Percentiles rank a stretch among this genome's conserved stretches.
phyloP scores from a whole-genome alignment of 1,139 yeast genomes.

The Waltiozyma sp. region DNA sequence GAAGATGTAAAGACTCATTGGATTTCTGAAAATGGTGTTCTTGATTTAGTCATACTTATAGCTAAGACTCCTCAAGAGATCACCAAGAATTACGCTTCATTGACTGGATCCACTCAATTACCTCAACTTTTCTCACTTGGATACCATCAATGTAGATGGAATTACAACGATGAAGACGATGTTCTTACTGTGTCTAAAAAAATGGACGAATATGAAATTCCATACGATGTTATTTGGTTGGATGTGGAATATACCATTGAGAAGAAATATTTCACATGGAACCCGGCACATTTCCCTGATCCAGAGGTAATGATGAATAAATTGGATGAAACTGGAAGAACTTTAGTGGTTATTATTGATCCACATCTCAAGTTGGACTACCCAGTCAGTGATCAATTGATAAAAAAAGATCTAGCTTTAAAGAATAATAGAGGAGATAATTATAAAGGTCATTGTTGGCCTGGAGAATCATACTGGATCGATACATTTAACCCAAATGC shows the following conservation, averaged over 20 bases:
- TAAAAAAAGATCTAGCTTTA: constrained; percentile 30
- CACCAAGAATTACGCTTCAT: constrained; percentile 47
- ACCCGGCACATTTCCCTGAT: constrained; percentile 58
- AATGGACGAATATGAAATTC: constrained; percentile 68
- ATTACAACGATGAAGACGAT: constrained; percentile 80
- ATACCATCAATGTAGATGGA: constrained; percentile 97
- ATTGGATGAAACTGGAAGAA: constrained; percentile 64
- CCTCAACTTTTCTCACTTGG: constrained; percentile 80
- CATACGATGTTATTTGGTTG: constrained; percentile 90
- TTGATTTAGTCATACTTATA: constrained; percentile 65
- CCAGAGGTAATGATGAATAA: constrained; percentile 56
- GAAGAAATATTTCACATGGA: constrained; percentile 90
- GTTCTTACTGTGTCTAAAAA: constrained; percentile 56
- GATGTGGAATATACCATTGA: constrained; percentile 86
- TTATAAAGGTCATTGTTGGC: constrained; percentile 93
- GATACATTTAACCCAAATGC: constrained; percentile 68
- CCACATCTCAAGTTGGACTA: constrained; percentile 80
- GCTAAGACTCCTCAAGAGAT: constrained; percentile 54
- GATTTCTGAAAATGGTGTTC: constrained; percentile 83
- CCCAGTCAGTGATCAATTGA: constrained; percentile 44
- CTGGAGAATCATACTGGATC: constrained; percentile 92
- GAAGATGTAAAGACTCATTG: constrained; percentile 52
- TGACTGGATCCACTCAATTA: constrained; percentile 69
- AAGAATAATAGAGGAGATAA: constrained; percentile 36
- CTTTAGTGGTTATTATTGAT: constrained; percentile 76